Evolutionary conservation across 148 eudicot genomes (phyloP).

Genomic region (Rhododendron molle): DNA sequence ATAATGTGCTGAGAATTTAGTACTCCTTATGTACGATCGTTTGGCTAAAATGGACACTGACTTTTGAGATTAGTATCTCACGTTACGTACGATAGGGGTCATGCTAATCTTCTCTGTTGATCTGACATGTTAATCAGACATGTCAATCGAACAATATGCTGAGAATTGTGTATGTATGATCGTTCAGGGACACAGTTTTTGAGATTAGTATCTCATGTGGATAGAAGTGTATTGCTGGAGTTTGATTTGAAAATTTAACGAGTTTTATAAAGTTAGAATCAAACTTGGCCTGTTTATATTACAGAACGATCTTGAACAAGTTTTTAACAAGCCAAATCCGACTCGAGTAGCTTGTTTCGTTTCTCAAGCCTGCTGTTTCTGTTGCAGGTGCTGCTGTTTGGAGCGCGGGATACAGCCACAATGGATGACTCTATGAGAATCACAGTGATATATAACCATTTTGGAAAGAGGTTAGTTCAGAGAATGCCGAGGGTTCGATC

Average conservation of each 20-base stretch:
- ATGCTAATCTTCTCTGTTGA: too few relatives aligned
- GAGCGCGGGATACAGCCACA: slow-evolving; percentile 7
- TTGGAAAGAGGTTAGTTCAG: slow-evolving; percentile 50
- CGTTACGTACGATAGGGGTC: neutral
- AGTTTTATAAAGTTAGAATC: neutral
- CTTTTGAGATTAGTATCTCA: neutral
- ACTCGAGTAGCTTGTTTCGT: neutral
- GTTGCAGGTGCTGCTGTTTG: slow-evolving; percentile 52
- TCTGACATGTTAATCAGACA: too few relatives aligned
- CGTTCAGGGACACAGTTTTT: too few relatives aligned
- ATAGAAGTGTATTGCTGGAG: neutral
- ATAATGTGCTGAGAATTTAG: neutral
- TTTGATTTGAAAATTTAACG: neutral
- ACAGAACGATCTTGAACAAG: neutral
- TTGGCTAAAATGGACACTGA: neutral
- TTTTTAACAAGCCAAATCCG: neutral
- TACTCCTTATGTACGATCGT: neutral
- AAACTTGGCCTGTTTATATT: neutral
- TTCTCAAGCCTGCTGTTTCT: neutral
- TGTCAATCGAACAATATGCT: too few relatives aligned
- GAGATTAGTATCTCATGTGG: too few relatives aligned
- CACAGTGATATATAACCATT: slow-evolving; percentile 51
- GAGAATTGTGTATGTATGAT: too few relatives aligned
- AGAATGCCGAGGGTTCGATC: slow-evolving; percentile 52
- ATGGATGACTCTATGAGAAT: slow-evolving; percentile 27